A percentile compares a stretch with the other conserved stretches of the same genome.
Evolutionary conservation across 2,329 filamentous ascomycete species (phyloP).

Genomic region (Fusarium armeniacum): DNA sequence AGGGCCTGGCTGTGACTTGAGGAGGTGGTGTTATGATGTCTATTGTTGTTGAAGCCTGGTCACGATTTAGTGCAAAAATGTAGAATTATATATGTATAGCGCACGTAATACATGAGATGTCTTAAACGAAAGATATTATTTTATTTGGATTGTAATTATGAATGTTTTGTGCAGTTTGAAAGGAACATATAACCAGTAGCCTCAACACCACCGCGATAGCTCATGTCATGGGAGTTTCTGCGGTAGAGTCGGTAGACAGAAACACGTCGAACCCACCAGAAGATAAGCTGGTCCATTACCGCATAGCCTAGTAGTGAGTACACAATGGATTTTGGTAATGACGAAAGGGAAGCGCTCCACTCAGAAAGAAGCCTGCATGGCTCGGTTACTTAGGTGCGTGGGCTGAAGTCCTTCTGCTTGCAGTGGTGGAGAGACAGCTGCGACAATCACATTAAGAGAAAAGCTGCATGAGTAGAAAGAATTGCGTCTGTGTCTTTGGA

Average conservation of each 20-base stretch:
- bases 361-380: constrained; percentile 25
- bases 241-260: constrained; percentile 17
- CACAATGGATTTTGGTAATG: constrained; percentile 26
- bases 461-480: neutral
- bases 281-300: constrained; percentile 21
- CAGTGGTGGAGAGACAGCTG: constrained; percentile 18
- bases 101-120: neutral
- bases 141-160: neutral
- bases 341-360: constrained; percentile 27
- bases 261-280: constrained; percentile 30
- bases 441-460: neutral
- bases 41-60: no score
- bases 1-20: constrained; percentile 9
- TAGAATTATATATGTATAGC: neutral
- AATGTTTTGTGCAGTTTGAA: neutral
- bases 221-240: neutral
- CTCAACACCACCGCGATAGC: constrained; percentile 1
- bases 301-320: constrained; percentile 26
- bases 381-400: constrained; percentile 39
- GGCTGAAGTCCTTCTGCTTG: constrained; percentile 24
- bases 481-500: neutral
- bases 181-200: neutral
- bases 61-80: neutral
- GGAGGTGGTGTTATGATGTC: neutral
- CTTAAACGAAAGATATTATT: neutral